Evolutionary conservation across 257 asterid species (phyloP).

Genomic region (Gynochthodes officinalis): DNA sequence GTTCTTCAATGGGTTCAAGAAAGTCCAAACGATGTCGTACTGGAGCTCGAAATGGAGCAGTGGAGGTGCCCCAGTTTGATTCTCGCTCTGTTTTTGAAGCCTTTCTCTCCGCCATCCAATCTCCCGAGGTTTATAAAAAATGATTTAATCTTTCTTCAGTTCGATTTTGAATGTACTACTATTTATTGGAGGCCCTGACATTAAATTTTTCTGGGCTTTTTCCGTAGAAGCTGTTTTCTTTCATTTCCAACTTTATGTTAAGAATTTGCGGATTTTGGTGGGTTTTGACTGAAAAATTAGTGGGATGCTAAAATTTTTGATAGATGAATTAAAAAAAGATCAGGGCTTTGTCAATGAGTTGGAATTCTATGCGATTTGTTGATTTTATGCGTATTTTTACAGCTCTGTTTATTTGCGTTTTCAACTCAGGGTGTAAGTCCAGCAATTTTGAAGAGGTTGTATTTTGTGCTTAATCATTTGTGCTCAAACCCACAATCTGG

Average conservation of each 20-base stretch:
- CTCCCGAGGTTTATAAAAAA: slow-evolving; percentile 15
- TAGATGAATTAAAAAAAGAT: background rate
- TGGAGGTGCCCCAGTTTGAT: slow-evolving; percentile 4
- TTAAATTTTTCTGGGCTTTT: background rate
- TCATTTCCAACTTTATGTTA: background rate
- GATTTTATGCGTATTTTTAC: background rate
- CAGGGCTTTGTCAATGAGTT: background rate
- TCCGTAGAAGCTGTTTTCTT: background rate
- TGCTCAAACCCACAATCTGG: slow-evolving; percentile 36
- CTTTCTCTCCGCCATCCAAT: slow-evolving; percentile 11
- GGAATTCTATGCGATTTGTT: background rate
- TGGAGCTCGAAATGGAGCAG: background rate
- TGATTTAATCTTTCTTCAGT: background rate
- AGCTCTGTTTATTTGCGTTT: background rate
- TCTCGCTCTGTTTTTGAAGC: background rate
- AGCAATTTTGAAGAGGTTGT: slow-evolving; percentile 49
- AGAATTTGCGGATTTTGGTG: background rate
- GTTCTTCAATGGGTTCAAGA: slow-evolving; percentile 8
- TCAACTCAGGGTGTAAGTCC: slow-evolving; percentile 53
- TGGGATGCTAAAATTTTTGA: background rate
- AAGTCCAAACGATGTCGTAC: slow-evolving; percentile 8
- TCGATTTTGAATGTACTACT: background rate
- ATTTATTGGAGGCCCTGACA: background rate
- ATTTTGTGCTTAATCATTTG: slow-evolving; percentile 43
- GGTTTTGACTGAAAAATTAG: background rate